These are phyloP conservation scores for Cutaneotrichosporon sp. DNA, from an alignment of 1,284 basidiomycete genomes.

Conservation along the genomic window DNA sequence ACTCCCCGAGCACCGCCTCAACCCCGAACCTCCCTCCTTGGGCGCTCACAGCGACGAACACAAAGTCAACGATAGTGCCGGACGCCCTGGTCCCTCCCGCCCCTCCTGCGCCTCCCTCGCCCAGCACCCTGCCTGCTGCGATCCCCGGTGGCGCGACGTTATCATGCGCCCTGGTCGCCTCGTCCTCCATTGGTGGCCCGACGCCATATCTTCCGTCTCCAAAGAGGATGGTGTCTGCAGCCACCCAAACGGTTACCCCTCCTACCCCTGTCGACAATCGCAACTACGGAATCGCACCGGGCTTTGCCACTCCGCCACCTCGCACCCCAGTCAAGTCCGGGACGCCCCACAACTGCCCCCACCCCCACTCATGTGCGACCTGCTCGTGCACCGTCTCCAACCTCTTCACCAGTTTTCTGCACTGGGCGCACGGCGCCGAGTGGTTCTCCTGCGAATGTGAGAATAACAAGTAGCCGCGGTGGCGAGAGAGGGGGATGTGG, in stretches of 20 bases:
- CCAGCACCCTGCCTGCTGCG: neutral
- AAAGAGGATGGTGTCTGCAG: neutral
- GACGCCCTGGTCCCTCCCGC: neutral
- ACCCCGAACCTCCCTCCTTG: too few relatives aligned
- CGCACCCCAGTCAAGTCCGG: too few relatives aligned
- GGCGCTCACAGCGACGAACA: too few relatives aligned
- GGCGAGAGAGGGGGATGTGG: too few relatives aligned
- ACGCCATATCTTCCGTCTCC: neutral
- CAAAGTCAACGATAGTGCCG: too few relatives aligned
- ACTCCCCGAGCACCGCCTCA: too few relatives aligned
- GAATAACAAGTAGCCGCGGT: neutral
- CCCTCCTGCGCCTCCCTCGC: neutral
- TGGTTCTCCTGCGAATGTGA: neutral
- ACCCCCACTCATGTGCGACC: neutral
- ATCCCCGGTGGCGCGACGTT: neutral
- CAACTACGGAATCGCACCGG: too few relatives aligned
- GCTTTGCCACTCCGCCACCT: too few relatives aligned
- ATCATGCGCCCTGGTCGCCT: neutral
- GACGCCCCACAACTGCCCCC: neutral
- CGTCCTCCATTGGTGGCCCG: neutral
- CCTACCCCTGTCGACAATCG: too few relatives aligned
- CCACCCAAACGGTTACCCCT: neutral
- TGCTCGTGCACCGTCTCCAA: neutral
- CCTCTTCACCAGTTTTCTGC: neutral
- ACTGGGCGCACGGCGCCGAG: neutral